A percentile compares a stretch with the other conserved stretches of the same genome.
phyloP scores from a whole-genome alignment of 2,329 filamentous ascomycete genomes.

The Colletotrichum spaethianum region DNA sequence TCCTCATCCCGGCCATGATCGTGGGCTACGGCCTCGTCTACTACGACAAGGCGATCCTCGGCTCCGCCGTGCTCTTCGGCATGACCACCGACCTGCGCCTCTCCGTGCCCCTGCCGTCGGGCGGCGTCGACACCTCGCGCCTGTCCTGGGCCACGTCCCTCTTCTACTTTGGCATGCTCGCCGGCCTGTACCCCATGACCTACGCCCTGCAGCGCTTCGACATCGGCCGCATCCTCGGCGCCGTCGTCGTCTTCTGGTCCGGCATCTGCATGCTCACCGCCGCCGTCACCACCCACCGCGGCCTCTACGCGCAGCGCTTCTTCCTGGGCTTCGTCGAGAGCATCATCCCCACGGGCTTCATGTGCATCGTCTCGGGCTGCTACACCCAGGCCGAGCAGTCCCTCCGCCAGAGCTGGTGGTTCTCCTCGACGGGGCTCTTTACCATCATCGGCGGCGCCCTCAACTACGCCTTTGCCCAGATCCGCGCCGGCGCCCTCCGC shows the following conservation, averaged over 20 bases:
- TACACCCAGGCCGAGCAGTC: slow-evolving; percentile 78
- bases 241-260: slow-evolving; percentile 76
- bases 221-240: slow-evolving; percentile 74
- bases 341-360: slow-evolving; percentile 76
- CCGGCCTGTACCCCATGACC: slow-evolving; percentile 80
- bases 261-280: slow-evolving; percentile 78
- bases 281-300: slow-evolving; percentile 73
- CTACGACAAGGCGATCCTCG: slow-evolving; percentile 77
- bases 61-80: slow-evolving; percentile 80
- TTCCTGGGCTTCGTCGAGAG: slow-evolving; percentile 75
- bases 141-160: slow-evolving; percentile 84
- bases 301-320: slow-evolving; percentile 77
- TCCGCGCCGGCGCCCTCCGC: slow-evolving; percentile 65
- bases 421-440: slow-evolving; percentile 70
- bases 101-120: slow-evolving; percentile 64
- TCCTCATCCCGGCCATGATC: slow-evolving; percentile 78
- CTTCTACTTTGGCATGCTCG: slow-evolving; percentile 86
- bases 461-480: slow-evolving; percentile 79
- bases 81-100: slow-evolving; percentile 80
- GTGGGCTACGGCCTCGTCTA: slow-evolving; percentile 63
- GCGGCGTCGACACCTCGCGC: slow-evolving; percentile 71
- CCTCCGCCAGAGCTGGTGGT: slow-evolving; percentile 78
- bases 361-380: slow-evolving; percentile 73
- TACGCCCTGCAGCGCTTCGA: slow-evolving; percentile 79
- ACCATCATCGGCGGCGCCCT: slow-evolving; percentile 75